phyloP scores from a whole-genome alignment of 139 green algal genomes.

The Chlorella sp. region DNA sequence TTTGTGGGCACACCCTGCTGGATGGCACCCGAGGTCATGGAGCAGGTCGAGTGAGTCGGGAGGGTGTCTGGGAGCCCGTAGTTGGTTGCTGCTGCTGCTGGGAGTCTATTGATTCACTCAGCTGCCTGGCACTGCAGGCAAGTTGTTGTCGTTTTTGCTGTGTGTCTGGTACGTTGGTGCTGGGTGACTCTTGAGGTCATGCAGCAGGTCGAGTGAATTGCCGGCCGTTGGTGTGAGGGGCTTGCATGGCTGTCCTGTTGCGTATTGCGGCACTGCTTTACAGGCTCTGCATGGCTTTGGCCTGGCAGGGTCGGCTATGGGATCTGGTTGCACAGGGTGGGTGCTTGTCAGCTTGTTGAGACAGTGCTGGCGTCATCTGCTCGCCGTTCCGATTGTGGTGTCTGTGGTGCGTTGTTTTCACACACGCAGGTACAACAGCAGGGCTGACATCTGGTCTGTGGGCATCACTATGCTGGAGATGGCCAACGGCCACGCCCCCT shows the following conservation, averaged over 20 bases:
- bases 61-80: too few species aligned
- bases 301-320: too few species aligned
- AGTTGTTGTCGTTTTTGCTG: too few species aligned
- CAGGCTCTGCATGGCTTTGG: too few species aligned
- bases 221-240: neutral
- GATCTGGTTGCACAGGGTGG: too few species aligned
- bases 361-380: neutral
- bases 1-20: constrained; percentile 63
- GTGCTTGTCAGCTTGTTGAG: too few species aligned
- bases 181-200: too few species aligned
- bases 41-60: too few species aligned
- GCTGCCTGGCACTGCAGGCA: neutral
- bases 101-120: too few species aligned
- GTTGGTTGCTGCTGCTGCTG: too few species aligned
- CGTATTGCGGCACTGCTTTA: neutral
- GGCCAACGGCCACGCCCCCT: constrained; percentile 95
- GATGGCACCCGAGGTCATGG: constrained; percentile 99
- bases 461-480: constrained; percentile 98
- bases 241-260: neutral
- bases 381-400: neutral
- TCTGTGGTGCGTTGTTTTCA: neutral
- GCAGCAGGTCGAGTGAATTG: too few species aligned
- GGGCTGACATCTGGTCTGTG: constrained; percentile 98
- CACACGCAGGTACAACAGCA: constrained; percentile 66
- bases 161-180: too few species aligned